Evolutionary conservation across 257 asterid genomes (phyloP).

Genomic region (Przewalskia tangutica): DNA sequence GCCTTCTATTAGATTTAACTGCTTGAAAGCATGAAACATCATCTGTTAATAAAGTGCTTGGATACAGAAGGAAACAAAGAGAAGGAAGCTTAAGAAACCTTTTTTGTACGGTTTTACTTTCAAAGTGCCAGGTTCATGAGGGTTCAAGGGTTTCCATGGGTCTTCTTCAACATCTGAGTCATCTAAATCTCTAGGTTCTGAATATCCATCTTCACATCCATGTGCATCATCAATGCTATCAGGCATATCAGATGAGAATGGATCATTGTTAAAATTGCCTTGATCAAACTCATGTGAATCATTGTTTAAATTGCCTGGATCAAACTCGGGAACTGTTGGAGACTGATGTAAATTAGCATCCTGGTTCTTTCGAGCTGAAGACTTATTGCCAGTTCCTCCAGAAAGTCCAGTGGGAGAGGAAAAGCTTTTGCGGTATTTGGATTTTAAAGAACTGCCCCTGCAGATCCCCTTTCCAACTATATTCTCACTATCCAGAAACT

Average conservation of each 20-base stretch:
- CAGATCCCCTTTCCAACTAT: constrained; percentile 36
- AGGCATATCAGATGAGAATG: constrained; percentile 21
- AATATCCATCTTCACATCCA: constrained; percentile 33
- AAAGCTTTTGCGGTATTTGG: constrained; percentile 46
- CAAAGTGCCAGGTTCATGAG: constrained; percentile 84
- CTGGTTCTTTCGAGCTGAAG: constrained; percentile 37
- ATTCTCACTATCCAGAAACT: constrained; percentile 30
- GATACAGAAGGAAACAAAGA: constrained; percentile 6
- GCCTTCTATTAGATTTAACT: constrained; percentile 48
- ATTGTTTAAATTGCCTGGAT: constrained; percentile 15
- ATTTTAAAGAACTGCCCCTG: not conserved
- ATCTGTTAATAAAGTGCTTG: not conserved
- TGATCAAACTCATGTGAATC: not conserved
- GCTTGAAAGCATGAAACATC: constrained; percentile 19
- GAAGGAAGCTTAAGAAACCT: constrained; percentile 28
- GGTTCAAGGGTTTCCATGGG: constrained; percentile 95
- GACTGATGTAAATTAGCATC: constrained; percentile 31
- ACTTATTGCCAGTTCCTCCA: constrained; percentile 41
- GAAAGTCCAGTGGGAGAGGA: constrained; percentile 48
- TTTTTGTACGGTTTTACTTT: constrained; percentile 63
- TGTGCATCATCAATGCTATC: constrained; percentile 25
- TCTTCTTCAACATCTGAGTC: constrained; percentile 48
- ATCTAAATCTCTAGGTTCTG: constrained; percentile 29
- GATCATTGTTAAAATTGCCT: constrained; percentile 15
- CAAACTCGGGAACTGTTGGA: constrained; percentile 16